Base-by-base conservation (phyloP, 1,284 basidiomycete species). In the Cryptococcus hybrid region DNA sequence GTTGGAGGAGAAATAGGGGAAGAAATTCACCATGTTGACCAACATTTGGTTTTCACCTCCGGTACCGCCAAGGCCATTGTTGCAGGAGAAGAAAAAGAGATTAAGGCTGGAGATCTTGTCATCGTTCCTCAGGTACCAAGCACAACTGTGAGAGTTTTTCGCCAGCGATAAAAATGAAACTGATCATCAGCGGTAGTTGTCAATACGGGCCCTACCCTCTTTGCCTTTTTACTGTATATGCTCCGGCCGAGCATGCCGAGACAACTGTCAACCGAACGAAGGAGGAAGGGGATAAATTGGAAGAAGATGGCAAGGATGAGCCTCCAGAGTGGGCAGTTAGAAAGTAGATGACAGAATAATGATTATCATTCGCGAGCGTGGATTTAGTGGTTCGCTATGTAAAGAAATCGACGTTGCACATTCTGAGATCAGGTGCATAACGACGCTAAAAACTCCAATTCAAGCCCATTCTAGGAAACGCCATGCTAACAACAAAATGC, bases 221-320 rank as follows among this genome's bases (percentile, higher is more conserved):
- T n/a, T 67, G 70, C 49, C 60, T 76, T 13, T 76, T 74, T 64
- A 74, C 73, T 12, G 68, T 75, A 36, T 74, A 73, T 59, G 73
- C 75, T 3, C 77, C 77, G 1, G 72, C 77, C n/a, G 77, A 79
- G 63, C 77, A 79, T 67, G 64, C 67, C 55, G 67, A 71, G 42
- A 73, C 65, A 34, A 67, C 71, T 13, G 70, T 75, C 7, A 75
- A 78, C 65, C 70, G 78, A 64, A 78, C 75, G 38, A 77, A 78
- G 59, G 75, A 78, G 54, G 76, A 78, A 53, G 77, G 75, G 6
- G 77, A 78, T 58, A 60, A 74, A 68, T 62, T 69, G 35, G 77
- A 79, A 49, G 77, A 79, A 7, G 76, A 58, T 13, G 77, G 77
- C 36, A 77, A 76, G 47, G 77, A 78, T 56, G 77, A 78, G 62